phyloP scores from a whole-genome alignment of 1,139 yeast genomes.

The Nakaseomyces bracarensis region DNA sequence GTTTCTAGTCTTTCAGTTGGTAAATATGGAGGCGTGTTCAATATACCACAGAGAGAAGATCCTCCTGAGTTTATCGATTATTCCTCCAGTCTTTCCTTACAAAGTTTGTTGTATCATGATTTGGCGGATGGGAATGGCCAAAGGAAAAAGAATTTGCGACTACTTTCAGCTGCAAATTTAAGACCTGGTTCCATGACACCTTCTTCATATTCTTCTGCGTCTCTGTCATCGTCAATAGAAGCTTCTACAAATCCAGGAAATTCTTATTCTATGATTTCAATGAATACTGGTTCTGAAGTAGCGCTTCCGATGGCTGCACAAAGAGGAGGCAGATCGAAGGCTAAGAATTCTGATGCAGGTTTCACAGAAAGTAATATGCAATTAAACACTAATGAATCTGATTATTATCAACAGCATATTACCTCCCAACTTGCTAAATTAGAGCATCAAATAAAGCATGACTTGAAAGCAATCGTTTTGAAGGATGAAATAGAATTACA shows the following conservation, averaged over 20 bases:
- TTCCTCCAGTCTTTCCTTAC: slow-evolving; percentile 7
- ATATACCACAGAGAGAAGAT: slow-evolving; percentile 1
- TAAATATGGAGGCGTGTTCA: slow-evolving; percentile 1
- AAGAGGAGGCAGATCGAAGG: background rate
- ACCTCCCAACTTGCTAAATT: slow-evolving; percentile 14
- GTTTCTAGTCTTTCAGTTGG: slow-evolving; percentile 1
- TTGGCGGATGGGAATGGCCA: slow-evolving; percentile 1
- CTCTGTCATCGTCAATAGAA: slow-evolving; percentile 10
- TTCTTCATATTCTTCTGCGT: slow-evolving; percentile 9
- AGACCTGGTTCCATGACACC: slow-evolving; percentile 4
- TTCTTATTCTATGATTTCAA: background rate
- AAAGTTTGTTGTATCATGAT: slow-evolving; percentile 9
- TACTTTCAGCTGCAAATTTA: background rate
- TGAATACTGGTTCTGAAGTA: background rate
- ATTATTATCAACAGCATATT: slow-evolving; percentile 17
- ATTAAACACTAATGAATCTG: slow-evolving; percentile 15
- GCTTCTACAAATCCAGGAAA: slow-evolving; percentile 10
- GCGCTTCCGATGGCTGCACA: background rate
- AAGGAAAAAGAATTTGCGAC: slow-evolving; percentile 1
- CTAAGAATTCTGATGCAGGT: background rate
- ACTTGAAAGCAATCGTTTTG: slow-evolving; percentile 13
- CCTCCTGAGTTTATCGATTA: slow-evolving; percentile 5
- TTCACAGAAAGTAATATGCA: slow-evolving; percentile 9
- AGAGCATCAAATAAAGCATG: slow-evolving; percentile 15
- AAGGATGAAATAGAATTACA: slow-evolving; percentile 16